Evolutionary conservation across 2,329 filamentous ascomycete genomes (phyloP).

Genomic region (Sporothrix pseudoabietina): DNA sequence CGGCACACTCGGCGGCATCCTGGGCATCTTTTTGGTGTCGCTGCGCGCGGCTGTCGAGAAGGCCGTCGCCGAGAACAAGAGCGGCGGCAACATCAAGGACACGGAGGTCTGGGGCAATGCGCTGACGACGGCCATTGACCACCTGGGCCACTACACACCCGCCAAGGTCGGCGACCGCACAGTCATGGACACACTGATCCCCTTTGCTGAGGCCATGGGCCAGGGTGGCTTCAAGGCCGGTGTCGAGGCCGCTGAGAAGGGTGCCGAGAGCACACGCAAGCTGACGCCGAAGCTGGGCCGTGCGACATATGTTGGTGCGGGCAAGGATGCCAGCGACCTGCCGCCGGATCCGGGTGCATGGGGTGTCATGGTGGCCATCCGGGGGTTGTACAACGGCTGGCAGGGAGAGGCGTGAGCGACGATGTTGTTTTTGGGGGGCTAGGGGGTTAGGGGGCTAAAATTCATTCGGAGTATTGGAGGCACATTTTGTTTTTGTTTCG

Average conservation of each 20-base stretch:
- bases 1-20: constrained; percentile 54
- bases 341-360: constrained; percentile 72
- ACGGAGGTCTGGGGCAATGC: constrained; percentile 49
- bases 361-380: constrained; percentile 63
- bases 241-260: constrained; percentile 60
- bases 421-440: background rate
- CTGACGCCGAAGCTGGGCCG: constrained; percentile 67
- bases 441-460: background rate
- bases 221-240: constrained; percentile 56
- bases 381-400: constrained; percentile 42
- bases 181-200: constrained; percentile 60
- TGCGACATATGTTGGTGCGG: constrained; percentile 67
- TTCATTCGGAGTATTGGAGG: constrained; percentile 5
- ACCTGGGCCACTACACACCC: constrained; percentile 56
- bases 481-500: background rate
- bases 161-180: constrained; percentile 59
- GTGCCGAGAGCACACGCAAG: constrained; percentile 64
- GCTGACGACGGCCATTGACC: constrained; percentile 48
- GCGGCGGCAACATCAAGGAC: constrained; percentile 8
- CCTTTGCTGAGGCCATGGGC: constrained; percentile 53
- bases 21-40: constrained; percentile 59
- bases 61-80: constrained; percentile 22
- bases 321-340: constrained; percentile 49
- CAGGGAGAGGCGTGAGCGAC: background rate
- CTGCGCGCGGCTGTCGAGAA: constrained; percentile 46